Evolutionary conservation across 2,329 filamentous ascomycete genomes (phyloP).

Genomic region (Leptographium radiaticola): DNA sequence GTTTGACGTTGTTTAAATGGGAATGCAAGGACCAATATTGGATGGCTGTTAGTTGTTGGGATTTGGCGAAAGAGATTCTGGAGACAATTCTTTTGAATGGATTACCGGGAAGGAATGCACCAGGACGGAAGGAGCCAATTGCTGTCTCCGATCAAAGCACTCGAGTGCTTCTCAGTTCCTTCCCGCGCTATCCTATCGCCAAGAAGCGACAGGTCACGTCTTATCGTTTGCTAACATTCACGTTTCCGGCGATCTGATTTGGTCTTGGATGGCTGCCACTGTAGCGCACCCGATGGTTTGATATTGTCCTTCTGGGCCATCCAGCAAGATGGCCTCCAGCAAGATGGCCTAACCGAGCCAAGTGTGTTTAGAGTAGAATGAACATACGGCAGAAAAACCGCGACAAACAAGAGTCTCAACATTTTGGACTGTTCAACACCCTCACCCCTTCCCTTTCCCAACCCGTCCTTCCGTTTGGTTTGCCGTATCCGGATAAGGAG

Average conservation of each 20-base stretch:
- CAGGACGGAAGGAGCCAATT: too few relatives aligned
- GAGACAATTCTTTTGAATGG: too few relatives aligned
- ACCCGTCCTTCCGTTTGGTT: neutral
- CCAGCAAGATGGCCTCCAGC: neutral
- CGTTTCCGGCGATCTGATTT: neutral
- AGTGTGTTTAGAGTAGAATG: neutral
- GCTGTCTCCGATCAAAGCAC: too few relatives aligned
- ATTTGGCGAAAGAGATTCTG: too few relatives aligned
- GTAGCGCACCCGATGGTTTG: neutral
- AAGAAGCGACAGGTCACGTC: too few relatives aligned
- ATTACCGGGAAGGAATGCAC: too few relatives aligned
- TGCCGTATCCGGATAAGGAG: neutral
- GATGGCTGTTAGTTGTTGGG: too few relatives aligned
- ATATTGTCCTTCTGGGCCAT: neutral
- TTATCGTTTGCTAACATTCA: too few relatives aligned
- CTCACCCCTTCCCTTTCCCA: neutral
- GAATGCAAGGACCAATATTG: too few relatives aligned
- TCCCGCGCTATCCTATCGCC: too few relatives aligned
- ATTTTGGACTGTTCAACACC: constrained; percentile 5
- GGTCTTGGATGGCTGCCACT: neutral
- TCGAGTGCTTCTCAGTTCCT: too few relatives aligned
- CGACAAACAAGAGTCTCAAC: constrained; percentile 2
- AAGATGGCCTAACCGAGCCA: neutral
- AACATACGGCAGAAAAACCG: neutral
- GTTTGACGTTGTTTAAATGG: too few relatives aligned